Evolutionary conservation across 176 grass and related monocot species (phyloP), one percentile per base, ranked within the genome.

Genomic region (Areca catechu): DNA sequence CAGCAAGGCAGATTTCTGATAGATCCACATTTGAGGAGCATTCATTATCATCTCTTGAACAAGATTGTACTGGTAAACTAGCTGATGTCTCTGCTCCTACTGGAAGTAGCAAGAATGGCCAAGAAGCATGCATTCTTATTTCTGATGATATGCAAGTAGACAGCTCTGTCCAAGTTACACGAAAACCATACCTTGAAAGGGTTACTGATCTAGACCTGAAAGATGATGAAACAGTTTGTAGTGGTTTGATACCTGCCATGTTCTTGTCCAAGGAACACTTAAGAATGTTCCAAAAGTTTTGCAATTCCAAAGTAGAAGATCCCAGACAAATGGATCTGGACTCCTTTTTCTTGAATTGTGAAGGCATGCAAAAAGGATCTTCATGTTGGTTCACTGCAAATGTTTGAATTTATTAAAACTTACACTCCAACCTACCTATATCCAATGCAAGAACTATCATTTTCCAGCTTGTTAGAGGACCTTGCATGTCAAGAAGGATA

Each of bases 241-340:
- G 22, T 27, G 19, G 16, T 28, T 21, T 51, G 28, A 29, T 51
- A 6, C 1, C 16, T 28, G 3, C 16, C 51, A 34, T 34, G 30
- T 10, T 7, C 7, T 7, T 34, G 30, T 34, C 30, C 30, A 34
- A 34, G 56, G 70, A 78, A 62, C 59, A 34, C 49, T 54, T 24
- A 51, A 70, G 56, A 27, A 48, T 21, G 72, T 56, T 53, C 51
- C 22, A 50, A 29, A 68, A 83, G 16, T 69, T 62, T 17, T 56
- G 47, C 48, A 68, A 50, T 51, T 62, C 57, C 53, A 71, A 59
- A 47, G 82, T 71, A 75, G 81, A 80, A 79, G 78, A 75, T n/a
- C 21, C 51, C 55, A 15, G 87, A 85, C 49, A 80, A 65, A 74
- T 85, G 84, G 93, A 75, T 98, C 53, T 89, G 93, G 93, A 54